Evolutionary conservation across 106 monocot genomes (phyloP).

Genomic region (Phalaenopsis aphrodite): DNA sequence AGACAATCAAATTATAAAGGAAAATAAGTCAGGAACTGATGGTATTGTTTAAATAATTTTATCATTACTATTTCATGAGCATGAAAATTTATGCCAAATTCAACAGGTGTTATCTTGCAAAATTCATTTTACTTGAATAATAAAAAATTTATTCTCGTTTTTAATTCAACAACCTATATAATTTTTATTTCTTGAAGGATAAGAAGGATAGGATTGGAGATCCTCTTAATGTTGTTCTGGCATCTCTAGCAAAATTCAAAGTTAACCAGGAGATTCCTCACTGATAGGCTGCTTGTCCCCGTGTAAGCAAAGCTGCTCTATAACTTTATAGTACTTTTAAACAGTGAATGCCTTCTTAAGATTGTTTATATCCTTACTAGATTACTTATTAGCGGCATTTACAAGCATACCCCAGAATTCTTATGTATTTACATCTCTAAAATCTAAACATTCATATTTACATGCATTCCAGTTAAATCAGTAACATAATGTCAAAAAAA

Average conservation of each 20-base stretch:
- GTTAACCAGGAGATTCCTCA: slow-evolving; percentile 3
- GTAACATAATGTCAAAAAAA: too few relatives aligned
- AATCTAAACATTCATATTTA: too few relatives aligned
- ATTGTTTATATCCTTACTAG: not conserved
- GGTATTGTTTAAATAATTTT: too few relatives aligned
- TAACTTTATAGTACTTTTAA: not conserved
- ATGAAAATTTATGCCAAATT: not conserved
- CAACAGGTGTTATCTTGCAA: not conserved
- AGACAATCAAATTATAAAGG: too few relatives aligned
- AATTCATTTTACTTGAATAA: not conserved
- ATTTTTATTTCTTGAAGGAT: not conserved
- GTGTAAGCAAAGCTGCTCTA: not conserved
- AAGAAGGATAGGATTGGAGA: slow-evolving; percentile 7
- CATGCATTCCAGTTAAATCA: too few relatives aligned
- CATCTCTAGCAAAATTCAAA: not conserved
- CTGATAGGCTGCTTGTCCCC: not conserved
- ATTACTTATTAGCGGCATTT: not conserved
- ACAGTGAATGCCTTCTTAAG: not conserved
- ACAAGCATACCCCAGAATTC: too few relatives aligned
- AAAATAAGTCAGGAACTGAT: too few relatives aligned
- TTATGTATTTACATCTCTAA: too few relatives aligned
- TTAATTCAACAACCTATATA: not conserved
- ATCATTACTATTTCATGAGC: too few relatives aligned
- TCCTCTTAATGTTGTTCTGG: slow-evolving; percentile 1
- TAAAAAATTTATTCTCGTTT: not conserved